Evolutionary conservation across 2,329 filamentous ascomycete genomes (phyloP).

Genomic region (Zalaria obscura): DNA sequence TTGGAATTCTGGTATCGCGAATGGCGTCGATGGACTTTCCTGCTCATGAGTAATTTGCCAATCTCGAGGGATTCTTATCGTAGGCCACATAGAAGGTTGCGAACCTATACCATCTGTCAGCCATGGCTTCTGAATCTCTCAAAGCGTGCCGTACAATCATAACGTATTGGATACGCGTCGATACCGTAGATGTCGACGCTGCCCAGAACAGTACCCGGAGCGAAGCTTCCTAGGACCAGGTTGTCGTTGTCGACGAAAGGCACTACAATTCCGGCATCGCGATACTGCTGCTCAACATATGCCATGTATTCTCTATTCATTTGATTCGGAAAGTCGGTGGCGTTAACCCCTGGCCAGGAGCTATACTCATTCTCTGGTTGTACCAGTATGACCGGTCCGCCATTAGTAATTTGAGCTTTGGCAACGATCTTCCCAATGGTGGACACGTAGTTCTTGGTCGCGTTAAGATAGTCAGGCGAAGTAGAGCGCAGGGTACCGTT

Average conservation of each 20-base stretch:
- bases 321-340: too few relatives aligned
- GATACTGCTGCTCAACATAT: slow-evolving; percentile 54
- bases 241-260: slow-evolving; percentile 67
- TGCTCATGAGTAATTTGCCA: slow-evolving; percentile 44
- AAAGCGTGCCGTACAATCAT: slow-evolving; percentile 12
- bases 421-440: slow-evolving; percentile 54
- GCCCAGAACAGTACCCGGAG: slow-evolving; percentile 39
- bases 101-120: slow-evolving; percentile 45
- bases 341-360: slow-evolving; percentile 8
- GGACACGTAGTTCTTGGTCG: slow-evolving; percentile 33
- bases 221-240: slow-evolving; percentile 42
- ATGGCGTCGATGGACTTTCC: slow-evolving; percentile 52
- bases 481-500: slow-evolving; percentile 49
- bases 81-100: slow-evolving; percentile 38
- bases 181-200: slow-evolving; percentile 40
- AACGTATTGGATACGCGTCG: slow-evolving; percentile 18
- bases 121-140: slow-evolving; percentile 49
- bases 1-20: slow-evolving; percentile 32
- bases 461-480: slow-evolving; percentile 45
- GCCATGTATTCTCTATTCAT: slow-evolving; percentile 53
- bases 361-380: slow-evolving; percentile 65
- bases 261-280: slow-evolving; percentile 55
- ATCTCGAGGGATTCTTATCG: slow-evolving; percentile 35
- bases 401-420: slow-evolving; percentile 66
- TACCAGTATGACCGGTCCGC: slow-evolving; percentile 63